Conservation (phyloP, 805 yeast genomes). For the Tetrapisispora phaffii region DNA sequence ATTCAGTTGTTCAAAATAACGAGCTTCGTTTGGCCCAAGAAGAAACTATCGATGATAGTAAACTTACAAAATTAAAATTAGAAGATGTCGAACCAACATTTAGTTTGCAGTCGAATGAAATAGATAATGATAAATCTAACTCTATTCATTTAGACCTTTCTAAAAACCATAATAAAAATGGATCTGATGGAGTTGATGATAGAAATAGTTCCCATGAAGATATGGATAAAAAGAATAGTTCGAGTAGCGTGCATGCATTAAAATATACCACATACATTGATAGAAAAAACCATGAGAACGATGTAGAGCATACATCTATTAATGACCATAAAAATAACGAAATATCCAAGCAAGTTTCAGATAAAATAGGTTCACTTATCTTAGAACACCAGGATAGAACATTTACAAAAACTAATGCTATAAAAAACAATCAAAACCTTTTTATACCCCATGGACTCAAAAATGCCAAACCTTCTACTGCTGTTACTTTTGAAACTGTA, state of each 20-base stretch:
- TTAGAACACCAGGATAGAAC: slow-evolving; percentile 11
- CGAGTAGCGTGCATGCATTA: no score
- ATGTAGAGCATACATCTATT: not conserved
- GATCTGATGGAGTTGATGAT: no score
- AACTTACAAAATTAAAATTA: no score
- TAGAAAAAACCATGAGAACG: not conserved
- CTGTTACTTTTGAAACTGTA: slow-evolving; percentile 1
- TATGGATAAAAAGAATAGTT: no score
- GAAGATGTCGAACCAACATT: no score
- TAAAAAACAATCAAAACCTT: not conserved
- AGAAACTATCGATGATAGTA: not conserved
- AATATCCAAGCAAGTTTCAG: not conserved
- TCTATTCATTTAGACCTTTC: no score
- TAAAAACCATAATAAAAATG: not conserved
- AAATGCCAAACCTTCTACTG: not conserved
- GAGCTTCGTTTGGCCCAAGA: not conserved
- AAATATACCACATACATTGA: no score
- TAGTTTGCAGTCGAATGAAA: no score
- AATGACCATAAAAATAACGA: not conserved
- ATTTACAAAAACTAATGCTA: not conserved
- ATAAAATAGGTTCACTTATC: slow-evolving; percentile 1
- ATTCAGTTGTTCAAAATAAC: not conserved
- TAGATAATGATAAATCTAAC: no score
- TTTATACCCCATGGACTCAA: not conserved
- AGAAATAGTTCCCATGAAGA: no score